Evolutionary conservation across 2,329 filamentous ascomycete species (phyloP).

Genomic region (Stagonosporopsis cucurbitacearum): DNA sequence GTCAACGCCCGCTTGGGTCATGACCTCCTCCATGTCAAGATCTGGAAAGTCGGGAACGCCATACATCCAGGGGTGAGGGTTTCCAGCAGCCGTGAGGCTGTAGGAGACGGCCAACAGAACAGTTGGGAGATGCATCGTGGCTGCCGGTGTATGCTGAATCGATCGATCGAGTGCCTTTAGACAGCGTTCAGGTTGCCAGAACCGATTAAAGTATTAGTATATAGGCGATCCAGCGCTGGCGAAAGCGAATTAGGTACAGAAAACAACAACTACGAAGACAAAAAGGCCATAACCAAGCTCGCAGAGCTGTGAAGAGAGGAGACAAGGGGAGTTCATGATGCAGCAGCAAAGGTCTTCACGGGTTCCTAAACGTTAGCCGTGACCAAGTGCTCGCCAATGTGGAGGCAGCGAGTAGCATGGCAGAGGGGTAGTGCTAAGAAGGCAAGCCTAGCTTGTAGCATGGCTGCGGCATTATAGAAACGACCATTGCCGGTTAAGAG

Average conservation of each 20-base stretch:
- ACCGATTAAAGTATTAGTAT: conserved; percentile 20
- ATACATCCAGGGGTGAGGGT: conserved; percentile 42
- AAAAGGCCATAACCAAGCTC: conserved; percentile 7
- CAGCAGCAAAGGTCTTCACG: not conserved
- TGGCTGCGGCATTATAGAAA: conserved; percentile 31
- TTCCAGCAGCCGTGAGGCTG: conserved; percentile 27
- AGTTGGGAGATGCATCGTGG: conserved; percentile 30
- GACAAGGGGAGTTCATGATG: not conserved
- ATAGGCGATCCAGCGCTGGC: conserved; percentile 31
- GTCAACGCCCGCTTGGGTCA: conserved; percentile 34
- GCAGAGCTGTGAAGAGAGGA: conserved; percentile 4
- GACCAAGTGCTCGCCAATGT: conserved; percentile 17
- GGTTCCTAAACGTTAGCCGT: conserved; percentile 7
- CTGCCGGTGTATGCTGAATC: not conserved
- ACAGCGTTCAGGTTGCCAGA: conserved; percentile 7
- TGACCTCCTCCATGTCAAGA: conserved; percentile 36
- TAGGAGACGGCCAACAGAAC: conserved; percentile 30
- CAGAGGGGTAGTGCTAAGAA: conserved; percentile 18
- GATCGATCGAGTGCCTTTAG: not conserved
- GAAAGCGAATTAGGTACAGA: conserved; percentile 9
- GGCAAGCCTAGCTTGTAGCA: conserved; percentile 27
- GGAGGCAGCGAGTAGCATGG: conserved; percentile 14
- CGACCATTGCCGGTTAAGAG: conserved; percentile 15
- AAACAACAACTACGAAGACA: conserved; percentile 4
- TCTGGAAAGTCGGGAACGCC: conserved; percentile 40